Conservation (phyloP, 345 rosid species). For the Citropsis articulata region DNA sequence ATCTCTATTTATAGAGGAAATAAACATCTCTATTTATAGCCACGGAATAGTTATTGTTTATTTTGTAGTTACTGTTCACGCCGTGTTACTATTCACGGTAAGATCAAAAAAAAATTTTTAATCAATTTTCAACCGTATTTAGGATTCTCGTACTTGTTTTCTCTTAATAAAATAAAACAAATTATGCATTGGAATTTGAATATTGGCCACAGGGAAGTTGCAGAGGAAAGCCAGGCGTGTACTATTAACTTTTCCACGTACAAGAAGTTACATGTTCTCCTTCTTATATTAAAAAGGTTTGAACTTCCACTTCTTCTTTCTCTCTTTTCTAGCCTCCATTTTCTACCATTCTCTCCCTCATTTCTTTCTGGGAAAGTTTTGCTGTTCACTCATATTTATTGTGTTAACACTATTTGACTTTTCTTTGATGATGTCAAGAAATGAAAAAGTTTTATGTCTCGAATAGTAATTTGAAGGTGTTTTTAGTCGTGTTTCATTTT, state of each 20-base stretch:
- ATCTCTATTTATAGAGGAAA: no score
- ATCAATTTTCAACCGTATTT: no score
- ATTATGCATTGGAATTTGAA: neutral
- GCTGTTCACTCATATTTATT: neutral
- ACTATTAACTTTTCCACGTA: neutral
- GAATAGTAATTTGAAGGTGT: neutral
- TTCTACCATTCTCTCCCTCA: neutral
- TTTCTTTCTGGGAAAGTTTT: neutral
- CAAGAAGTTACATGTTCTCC: constrained; percentile 1
- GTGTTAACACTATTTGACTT: neutral
- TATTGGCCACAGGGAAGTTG: neutral
- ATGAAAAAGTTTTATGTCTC: neutral
- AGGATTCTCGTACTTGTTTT: neutral
- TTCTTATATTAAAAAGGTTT: neutral
- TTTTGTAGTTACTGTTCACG: no score
- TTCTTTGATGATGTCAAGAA: neutral
- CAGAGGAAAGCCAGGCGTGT: neutral
- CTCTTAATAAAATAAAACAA: neutral
- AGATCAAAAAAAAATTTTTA: no score
- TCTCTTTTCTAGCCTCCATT: no score
- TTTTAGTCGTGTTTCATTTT: neutral
- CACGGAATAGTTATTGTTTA: no score
- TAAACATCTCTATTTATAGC: no score
- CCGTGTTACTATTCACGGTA: no score
- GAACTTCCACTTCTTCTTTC: neutral